Percentiles rank a stretch among this genome's conserved stretches.
Conservation (phyloP, 345 rosid genomes). For the Eucalyptus shirleyi region DNA sequence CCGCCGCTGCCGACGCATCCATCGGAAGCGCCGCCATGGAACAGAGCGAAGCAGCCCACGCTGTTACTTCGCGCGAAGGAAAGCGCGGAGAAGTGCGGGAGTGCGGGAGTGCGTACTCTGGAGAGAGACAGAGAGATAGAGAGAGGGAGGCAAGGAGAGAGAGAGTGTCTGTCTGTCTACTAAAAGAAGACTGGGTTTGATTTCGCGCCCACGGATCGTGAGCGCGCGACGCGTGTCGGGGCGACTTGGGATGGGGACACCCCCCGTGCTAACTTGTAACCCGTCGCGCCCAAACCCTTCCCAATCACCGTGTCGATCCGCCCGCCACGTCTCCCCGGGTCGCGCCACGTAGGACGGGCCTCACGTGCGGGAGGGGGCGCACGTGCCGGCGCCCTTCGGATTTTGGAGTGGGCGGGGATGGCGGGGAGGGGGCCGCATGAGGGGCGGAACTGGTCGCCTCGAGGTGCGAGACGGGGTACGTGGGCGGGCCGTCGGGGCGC, state of each 20-base stretch:
- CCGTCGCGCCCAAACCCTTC: not conserved
- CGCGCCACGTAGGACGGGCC: constrained; percentile 17
- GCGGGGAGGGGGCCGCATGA: not conserved
- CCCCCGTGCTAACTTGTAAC: not conserved
- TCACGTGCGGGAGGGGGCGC: constrained; percentile 3
- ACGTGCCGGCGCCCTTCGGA: not conserved
- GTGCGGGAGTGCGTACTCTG: not conserved
- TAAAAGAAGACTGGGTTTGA: not conserved
- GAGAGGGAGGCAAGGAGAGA: not conserved
- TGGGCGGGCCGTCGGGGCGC: not conserved
- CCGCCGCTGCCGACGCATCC: constrained; percentile 7
- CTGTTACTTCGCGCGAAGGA: not conserved
- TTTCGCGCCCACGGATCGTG: constrained; percentile 19
- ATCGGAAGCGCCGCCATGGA: not conserved
- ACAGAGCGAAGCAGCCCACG: not conserved
- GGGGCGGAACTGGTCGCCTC: not conserved
- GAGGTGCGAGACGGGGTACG: not conserved
- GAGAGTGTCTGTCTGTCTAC: not conserved
- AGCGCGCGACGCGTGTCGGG: constrained; percentile 47
- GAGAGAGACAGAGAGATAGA: not conserved
- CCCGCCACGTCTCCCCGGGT: constrained; percentile 31
- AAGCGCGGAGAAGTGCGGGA: not conserved
- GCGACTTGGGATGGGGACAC: not conserved
- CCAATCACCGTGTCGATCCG: not conserved
- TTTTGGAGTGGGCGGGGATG: not conserved